Evolutionary conservation across 331 rosid genomes (phyloP), one percentile per base, ranked within the genome.

Genomic region (Rosa hybrid): DNA sequence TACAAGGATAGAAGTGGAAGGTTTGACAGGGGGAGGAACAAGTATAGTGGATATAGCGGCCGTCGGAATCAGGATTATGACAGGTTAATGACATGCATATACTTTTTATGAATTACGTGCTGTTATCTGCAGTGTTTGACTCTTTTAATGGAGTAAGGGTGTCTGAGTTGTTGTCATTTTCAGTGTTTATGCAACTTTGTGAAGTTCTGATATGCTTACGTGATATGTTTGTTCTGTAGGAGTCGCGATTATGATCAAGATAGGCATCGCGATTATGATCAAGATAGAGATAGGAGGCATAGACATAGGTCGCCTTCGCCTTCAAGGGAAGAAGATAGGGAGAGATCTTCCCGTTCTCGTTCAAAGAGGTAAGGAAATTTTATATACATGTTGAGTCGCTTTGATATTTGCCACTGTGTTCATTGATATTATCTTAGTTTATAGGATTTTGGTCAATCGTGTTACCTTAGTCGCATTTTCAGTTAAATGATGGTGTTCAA

Each of bases 291-390:
- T 17, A 87, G 80, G 69, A 90, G 87, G 77, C 83, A 86, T 60
- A 86, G 79, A 84, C 84, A 83, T 48, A 87, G 88, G 57, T 77
- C 82, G 12, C 90, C 80, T 68, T 84, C 90, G 20, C 85, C 27
- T 53, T 84, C 90, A 20, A 86, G 78, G 83, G 84, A 83, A 65
- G 85, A 83, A 84, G 86, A 89, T 51, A 77, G 81, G 83, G 76
- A 85, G 42, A 75, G 79, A 82, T 88, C 92, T 80, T 87, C 97
- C 39, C 90, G 83, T 53, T 81, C 93, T 81, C 90, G 82, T 77
- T 69, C 86, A 21, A 86, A 87, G 84, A 68, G 89, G 92, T 90
- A 65, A 69, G 16, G 17, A 23, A 25, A 25, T 18, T 17, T 45
- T 21, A 3, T 10, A 10, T 68, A 20, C 27, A 8, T 8, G 21